Evolutionary conservation across 768 basidiomycete species (phyloP), one percentile per base, ranked within the genome.

Genomic region (Lactarius akahatsu): DNA sequence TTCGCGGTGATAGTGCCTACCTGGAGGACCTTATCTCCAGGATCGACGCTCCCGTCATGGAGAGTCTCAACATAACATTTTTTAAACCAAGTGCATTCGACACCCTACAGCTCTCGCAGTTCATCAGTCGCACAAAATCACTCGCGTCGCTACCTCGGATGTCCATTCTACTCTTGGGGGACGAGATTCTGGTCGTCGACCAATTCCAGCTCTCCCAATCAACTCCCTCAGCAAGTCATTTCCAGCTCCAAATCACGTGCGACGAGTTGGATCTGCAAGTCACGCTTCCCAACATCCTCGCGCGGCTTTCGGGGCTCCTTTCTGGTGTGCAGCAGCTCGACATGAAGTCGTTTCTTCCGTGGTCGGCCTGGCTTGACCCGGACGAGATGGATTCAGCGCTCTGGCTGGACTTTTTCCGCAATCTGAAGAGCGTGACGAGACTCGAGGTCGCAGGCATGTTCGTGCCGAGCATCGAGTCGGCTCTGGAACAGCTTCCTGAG

Each of bases 1-100:
- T 64, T 34, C n/a, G 20, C 18, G 56, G 56, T 26, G 56, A 32
- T 8, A 10, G 32, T 30, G 30, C 9, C 18, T 45, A 58, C 13
- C 36, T 64, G 2, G 63, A 64, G 26, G 45, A 59, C 23, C 57
- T 64, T 20, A 45, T 52, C 34, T 16, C 43, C 45, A 59, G 63
- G 57, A 20, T 64, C 10, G 43, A 58, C 8, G 13, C 57, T 0
- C 63, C 63, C 16, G 28, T 34, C 30, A 57, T 64, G 32, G 26
- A 47, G 57, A 23, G 15, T 2, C 18, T 64, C 45, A 6, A 26
- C 8, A 26, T 64, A 8, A 45, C 41, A 9, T 59, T 64, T 34
- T 64, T 38, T 10, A 47, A 64, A 13, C 43, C 45, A 5, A 26
- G 36, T 9, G 13, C 13, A 15, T 32, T 64, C 26, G 47, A 57